These are phyloP conservation scores for Gypsophila paniculata DNA, from an alignment of 179 eudicot species.

Conservation along the genomic window DNA sequence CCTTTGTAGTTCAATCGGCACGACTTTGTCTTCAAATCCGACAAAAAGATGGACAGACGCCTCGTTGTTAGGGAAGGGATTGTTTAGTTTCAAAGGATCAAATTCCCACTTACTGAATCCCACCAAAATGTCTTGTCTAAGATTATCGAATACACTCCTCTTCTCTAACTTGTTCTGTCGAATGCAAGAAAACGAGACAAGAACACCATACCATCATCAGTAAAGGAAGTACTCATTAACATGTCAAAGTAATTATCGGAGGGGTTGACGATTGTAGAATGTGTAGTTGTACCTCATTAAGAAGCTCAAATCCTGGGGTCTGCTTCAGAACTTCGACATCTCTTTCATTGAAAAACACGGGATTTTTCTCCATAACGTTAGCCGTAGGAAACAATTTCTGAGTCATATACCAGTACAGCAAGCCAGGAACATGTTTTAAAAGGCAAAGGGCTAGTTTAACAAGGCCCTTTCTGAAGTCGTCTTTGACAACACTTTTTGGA, in stretches of 20 bases:
- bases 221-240: background rate
- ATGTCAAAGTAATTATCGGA: background rate
- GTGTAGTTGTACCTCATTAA: constrained; percentile 49
- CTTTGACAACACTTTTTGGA: constrained; percentile 49
- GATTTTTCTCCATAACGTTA: constrained; percentile 65
- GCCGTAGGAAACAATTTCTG: constrained; percentile 73
- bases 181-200: constrained; percentile 1
- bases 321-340: constrained; percentile 73
- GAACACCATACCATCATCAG: constrained; percentile 1
- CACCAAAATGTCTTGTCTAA: constrained; percentile 54
- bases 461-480: constrained; percentile 65
- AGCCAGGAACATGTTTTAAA: constrained; percentile 44
- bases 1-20: constrained; percentile 65
- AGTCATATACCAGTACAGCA: constrained; percentile 85
- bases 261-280: background rate
- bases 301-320: constrained; percentile 79
- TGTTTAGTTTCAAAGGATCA: constrained; percentile 53
- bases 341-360: constrained; percentile 55
- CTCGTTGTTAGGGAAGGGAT: constrained; percentile 50
- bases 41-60: constrained; percentile 62
- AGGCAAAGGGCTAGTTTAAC: constrained; percentile 42
- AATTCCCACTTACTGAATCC: constrained; percentile 85
- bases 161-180: constrained; percentile 59
- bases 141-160: constrained; percentile 52
- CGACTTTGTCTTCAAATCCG: constrained; percentile 72